Base-by-base conservation (phyloP, 2,329 filamentous ascomycete genomes). In the Colletotrichum sansevieriae region DNA sequence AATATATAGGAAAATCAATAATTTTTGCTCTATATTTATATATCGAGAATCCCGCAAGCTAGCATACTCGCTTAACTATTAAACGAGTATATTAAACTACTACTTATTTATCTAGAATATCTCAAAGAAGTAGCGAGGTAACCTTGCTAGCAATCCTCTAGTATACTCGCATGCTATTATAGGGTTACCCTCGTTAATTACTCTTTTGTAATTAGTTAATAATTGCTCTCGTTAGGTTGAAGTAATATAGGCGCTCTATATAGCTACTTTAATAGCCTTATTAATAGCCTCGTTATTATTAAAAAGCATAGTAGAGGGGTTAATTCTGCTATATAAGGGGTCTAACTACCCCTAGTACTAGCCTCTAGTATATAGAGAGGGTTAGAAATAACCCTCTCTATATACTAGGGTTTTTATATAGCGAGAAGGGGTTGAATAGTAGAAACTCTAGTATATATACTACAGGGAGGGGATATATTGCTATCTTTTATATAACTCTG, bases 1-100 rank as follows among this genome's bases (percentile, higher is more conserved):
- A n/a, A n/a, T n/a, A n/a, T n/a, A n/a, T n/a, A n/a, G n/a, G 6
- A 41, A 41, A 3, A 41, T 41, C 15, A 41, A 41, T 41, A 41
- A 41, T 41, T 41, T 41, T 7, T 41, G 39, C 39, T 41, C 39
- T 41, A 41, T 41, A 12, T 55, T 35, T 55, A 35, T 55, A n/a
- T 46, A 46, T n/a, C 20, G n/a, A 15, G 8, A 46, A 18, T 20
- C 43, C 3, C 3, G n/a, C n/a, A 20, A 46, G 11, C n/a, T 46
- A 20, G 3, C n/a, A 46, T 20, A 20, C 39, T 41, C 15, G 6
- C 39, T 41, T 41, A 46, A n/a, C n/a, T 46, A 46, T 46, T 18
- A 3, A 46, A n/a, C n/a, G 20, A 20, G n/a, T 46, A 46, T 46
- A 20, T 46, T 20, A 46, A 20, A 46, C n/a, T 46, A 18, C 43